Percentiles rank a stretch among this genome's conserved stretches.
Evolutionary conservation across 192 early-diverging fungal species (phyloP).

Genomic region (Diversispora epigaea): DNA sequence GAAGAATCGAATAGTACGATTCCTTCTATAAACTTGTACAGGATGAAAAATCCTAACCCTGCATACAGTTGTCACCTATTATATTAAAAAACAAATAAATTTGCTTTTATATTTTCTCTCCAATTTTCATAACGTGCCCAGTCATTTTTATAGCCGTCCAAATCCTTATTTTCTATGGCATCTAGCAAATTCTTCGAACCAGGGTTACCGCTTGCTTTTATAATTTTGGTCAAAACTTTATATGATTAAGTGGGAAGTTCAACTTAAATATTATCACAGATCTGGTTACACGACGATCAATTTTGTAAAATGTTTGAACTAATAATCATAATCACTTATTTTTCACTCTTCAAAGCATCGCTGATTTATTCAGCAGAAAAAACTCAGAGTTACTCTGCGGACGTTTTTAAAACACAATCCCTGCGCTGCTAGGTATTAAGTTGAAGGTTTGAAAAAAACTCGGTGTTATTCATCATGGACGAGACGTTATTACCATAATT

Average conservation of each 20-base stretch:
- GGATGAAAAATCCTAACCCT: not conserved
- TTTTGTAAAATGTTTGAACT: no score
- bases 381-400: conserved; percentile 32
- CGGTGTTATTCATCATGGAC: conserved; percentile 30
- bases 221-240: no score
- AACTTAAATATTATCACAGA: no score
- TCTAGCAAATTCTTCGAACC: conserved; percentile 8
- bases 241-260: no score
- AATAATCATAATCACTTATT: not conserved
- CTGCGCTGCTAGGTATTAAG: conserved; percentile 33
- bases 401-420: conserved; percentile 33
- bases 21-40: conserved; percentile 2
- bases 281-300: no score
- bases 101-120: no score
- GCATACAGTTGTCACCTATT: conserved; percentile 21
- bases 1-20: not conserved
- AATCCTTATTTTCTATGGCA: conserved; percentile 19
- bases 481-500: not conserved
- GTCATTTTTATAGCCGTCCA: conserved; percentile 15
- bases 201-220: not conserved
- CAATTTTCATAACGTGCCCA: conserved; percentile 22
- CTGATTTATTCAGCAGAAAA: conserved; percentile 34
- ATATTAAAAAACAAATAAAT: no score
- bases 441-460: not conserved
- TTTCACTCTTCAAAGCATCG: conserved; percentile 11